Evolutionary conservation across 768 basidiomycete species (phyloP), one percentile per base, ranked within the genome.

Genomic region (Paxillus involutus): DNA sequence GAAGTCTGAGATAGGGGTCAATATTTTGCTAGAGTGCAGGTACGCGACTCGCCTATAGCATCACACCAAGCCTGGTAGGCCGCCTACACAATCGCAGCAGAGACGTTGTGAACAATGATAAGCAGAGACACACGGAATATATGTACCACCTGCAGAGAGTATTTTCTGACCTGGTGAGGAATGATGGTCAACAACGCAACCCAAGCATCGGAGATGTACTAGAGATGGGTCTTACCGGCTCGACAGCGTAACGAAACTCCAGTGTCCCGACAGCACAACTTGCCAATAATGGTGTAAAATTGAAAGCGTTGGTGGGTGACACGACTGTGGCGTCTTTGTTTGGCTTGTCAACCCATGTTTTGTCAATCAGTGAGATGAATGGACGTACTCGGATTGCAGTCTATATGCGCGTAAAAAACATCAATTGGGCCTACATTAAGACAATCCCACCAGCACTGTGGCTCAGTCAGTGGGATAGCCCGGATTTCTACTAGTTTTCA

Each of bases 41-140:
- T 24, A 47, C 21, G 54, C 3, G 43, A 53, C 70, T 54, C 59
- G 80, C 87, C 86, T 48, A 89, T 88, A 36, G 73, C 66, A 70
- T 89, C 88, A 58, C 85, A 87, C 87, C 88, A 91, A 8, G 86
- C 86, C 63, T 88, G 86, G 70, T 85, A 86, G 41, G 81, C 77
- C 19, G 72, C 75, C 88, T 88, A 53, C 3, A 33, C 14, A 35
- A 53, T 24, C 17, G 29, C 5, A 17, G 12, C 29, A 42, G 21
- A 12, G 33, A 35, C 7, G 33, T 24, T 8, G 24, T 37, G 6
- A 41, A 24, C 35, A 26, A 16, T 30, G 13, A 26, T 1, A 39
- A 13, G 47, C 21, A 14, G 17, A 37, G 13, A 39, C 32, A 2
- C 2, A 13, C 16, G 32, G 42, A 30, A 54, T 8, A 10, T 9